Percentiles rank a stretch among this genome's conserved stretches.
Evolutionary conservation across 441 rosid species (phyloP).

Genomic region (Isatis lusitanica): DNA sequence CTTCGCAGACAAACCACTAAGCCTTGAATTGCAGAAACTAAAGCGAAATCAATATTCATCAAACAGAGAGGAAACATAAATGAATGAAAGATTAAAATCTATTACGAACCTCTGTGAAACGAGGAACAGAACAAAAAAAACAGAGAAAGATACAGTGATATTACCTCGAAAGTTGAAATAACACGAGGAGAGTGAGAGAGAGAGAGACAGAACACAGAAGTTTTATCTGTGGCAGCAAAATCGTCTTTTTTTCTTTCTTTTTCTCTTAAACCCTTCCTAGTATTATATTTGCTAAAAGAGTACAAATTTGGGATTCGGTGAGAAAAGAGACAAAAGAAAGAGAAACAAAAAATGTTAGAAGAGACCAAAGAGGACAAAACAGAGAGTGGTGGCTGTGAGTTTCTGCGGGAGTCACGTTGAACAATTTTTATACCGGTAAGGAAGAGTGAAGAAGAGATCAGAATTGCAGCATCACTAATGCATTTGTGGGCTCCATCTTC

Average conservation of each 20-base stretch:
- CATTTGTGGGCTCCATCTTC: conserved; percentile 1
- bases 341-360: neutral
- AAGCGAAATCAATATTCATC: too few relatives aligned
- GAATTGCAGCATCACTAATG: neutral
- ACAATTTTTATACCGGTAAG: neutral
- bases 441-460: neutral
- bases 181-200: neutral
- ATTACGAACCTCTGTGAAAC: too few relatives aligned
- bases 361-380: neutral
- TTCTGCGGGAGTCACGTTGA: neutral
- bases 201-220: neutral
- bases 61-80: too few relatives aligned
- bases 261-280: neutral
- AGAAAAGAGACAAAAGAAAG: neutral
- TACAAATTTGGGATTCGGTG: neutral
- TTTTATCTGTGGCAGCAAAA: neutral
- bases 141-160: too few relatives aligned
- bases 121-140: neutral
- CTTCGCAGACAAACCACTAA: too few relatives aligned
- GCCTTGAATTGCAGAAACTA: too few relatives aligned
- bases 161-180: conserved; percentile 15
- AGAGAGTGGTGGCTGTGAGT: conserved; percentile 20
- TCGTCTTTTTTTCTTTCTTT: neutral
- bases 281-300: neutral
- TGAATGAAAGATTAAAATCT: too few relatives aligned